These are phyloP conservation scores for Massarina eburnea DNA, from an alignment of 2,329 filamentous ascomycete genomes.

Conservation along the genomic window DNA sequence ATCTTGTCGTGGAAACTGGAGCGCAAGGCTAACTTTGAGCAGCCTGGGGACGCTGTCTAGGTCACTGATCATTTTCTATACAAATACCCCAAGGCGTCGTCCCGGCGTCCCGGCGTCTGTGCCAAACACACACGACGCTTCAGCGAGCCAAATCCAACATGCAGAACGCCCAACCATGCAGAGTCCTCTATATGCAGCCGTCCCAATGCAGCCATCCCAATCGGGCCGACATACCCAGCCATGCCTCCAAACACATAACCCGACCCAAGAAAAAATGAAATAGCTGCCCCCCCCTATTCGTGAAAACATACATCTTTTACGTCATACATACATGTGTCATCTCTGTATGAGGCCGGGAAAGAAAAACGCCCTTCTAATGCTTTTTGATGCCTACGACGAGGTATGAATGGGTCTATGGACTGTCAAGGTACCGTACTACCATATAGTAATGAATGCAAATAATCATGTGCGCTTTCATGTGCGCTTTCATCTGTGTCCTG, in stretches of 20 bases:
- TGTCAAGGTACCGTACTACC: too few relatives aligned
- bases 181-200: background rate
- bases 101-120: background rate
- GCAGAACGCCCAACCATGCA: slow-evolving; percentile 9
- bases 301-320: background rate
- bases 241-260: slow-evolving; percentile 3
- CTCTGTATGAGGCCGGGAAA: background rate
- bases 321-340: too few relatives aligned
- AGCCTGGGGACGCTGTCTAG: slow-evolving; percentile 44
- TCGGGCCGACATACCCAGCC: too few relatives aligned
- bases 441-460: too few relatives aligned
- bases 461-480: too few relatives aligned
- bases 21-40: slow-evolving; percentile 17
- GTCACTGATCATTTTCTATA: slow-evolving; percentile 26
- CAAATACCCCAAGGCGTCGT: background rate
- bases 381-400: background rate
- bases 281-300: slow-evolving; percentile 33
- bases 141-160: background rate
- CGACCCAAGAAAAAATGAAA: slow-evolving; percentile 35
- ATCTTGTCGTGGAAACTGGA: background rate
- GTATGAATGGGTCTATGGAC: too few relatives aligned
- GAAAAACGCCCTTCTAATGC: slow-evolving; percentile 24
- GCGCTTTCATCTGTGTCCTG: too few relatives aligned
- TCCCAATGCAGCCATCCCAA: slow-evolving; percentile 11
- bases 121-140: background rate